Evolutionary conservation across 352 stramenopile genomes (phyloP).

Genomic region (Phytophthora chlamydospora): DNA sequence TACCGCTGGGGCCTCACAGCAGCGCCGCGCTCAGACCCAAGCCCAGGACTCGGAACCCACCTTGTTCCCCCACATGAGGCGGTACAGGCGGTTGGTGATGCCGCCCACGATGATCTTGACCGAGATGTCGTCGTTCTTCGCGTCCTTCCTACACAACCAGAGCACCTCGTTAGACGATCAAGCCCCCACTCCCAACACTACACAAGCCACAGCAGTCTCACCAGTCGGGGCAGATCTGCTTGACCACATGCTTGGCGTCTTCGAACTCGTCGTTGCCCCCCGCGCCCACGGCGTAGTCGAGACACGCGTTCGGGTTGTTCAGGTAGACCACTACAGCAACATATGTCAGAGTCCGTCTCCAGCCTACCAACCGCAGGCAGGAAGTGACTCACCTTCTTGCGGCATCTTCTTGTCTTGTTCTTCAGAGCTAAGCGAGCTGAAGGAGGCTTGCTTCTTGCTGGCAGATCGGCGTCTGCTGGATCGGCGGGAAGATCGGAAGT

Average conservation of each 20-base stretch:
- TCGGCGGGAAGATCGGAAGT: constrained; percentile 29
- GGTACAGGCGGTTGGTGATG: constrained; percentile 95
- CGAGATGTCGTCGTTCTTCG: constrained; percentile 62
- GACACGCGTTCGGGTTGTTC: constrained; percentile 80
- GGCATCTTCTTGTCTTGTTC: constrained; percentile 19
- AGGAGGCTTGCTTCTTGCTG: constrained; percentile 1
- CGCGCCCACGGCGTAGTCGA: constrained; percentile 72
- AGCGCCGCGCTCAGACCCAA: too few relatives aligned
- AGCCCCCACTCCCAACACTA: not conserved
- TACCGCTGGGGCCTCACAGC: not conserved
- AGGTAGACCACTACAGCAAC: constrained; percentile 66
- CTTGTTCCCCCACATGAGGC: constrained; percentile 71
- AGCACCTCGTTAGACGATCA: constrained; percentile 2
- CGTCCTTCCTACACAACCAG: constrained; percentile 48
- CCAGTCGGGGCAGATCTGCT: constrained; percentile 71
- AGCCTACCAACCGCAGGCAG: not conserved
- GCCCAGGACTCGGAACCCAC: constrained; percentile 19
- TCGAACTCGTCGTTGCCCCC: constrained; percentile 75
- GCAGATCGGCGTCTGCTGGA: not conserved
- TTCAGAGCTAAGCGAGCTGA: constrained; percentile 18
- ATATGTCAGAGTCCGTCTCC: constrained; percentile 4
- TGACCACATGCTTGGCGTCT: constrained; percentile 78
- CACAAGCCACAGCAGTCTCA: constrained; percentile 21
- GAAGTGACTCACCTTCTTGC: constrained; percentile 13
- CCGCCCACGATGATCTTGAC: constrained; percentile 90